Evolutionary conservation across 768 basidiomycete species (phyloP), one percentile per base, ranked within the genome.

Genomic region (Xerocomellus intermedius): DNA sequence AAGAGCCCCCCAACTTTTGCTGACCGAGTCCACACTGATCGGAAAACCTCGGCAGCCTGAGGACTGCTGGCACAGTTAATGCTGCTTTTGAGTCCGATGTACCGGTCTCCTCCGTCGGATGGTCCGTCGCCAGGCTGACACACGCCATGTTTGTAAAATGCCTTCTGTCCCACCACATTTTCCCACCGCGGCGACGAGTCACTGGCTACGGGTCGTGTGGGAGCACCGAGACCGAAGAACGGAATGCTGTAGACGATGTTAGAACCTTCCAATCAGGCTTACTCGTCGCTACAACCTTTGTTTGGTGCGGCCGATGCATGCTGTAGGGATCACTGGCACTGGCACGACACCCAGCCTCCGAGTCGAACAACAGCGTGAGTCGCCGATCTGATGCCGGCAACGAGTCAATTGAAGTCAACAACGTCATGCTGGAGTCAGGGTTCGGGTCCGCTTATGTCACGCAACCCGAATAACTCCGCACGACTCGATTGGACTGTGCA

Each of bases 171-270:
- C 5, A 8, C 19, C 17, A 17, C 37, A 17, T 22, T 45, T 44
- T 45, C 51, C 43, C 43, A 52, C 42, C 17, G 10, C 30, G 30
- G 30, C 33, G 24, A 35, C 10, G 53, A 55, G 53, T 49, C 56
- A 55, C 10, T 30, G 9, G 33, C 37, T 16, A 22, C 41, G 16
- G 10, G 9, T 19, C 12, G 26, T 28, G 17, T 28, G 19, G n/a
- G 42, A 22, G 26, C 26, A 9, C 28, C 5, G 19, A 14, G 37
- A 22, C 42, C 36, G 37, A 35, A 3, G 30, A 13, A 22, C 6
- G 14, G 38, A 35, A 21, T 37, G n/a, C 42, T 36, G n/a, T 21
- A 19, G 8, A n/a, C 2, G 6, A 4, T 35, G 21, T 36, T 9
- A 33, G 13, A 16, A 26, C 6, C 17, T 10, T 41, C 51, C 36